Evolutionary conservation across 352 stramenopile species (phyloP).

Genomic region (Peronospora tabacina): DNA sequence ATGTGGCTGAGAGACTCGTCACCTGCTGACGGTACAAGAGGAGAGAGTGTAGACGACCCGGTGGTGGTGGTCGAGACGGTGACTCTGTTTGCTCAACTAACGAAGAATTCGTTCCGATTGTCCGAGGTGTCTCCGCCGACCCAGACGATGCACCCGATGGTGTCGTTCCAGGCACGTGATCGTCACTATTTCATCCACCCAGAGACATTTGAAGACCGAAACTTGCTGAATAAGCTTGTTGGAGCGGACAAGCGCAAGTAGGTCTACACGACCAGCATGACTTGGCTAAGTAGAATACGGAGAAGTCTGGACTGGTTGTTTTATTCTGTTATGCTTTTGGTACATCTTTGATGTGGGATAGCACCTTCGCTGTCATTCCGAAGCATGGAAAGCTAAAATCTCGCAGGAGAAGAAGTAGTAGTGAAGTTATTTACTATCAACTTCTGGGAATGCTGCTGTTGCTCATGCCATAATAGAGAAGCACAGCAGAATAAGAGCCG

Average conservation of each 20-base stretch:
- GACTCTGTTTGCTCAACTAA: slow-evolving; percentile 56
- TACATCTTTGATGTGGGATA: slow-evolving; percentile 75
- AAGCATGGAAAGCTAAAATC: slow-evolving; percentile 16
- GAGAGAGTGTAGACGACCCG: slow-evolving; percentile 19
- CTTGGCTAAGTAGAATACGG: neutral
- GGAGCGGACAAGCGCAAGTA: slow-evolving; percentile 20
- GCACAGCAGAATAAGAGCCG: no score
- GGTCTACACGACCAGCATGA: neutral
- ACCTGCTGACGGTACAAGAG: neutral
- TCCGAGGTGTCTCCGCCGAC: slow-evolving; percentile 46
- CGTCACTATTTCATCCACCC: slow-evolving; percentile 78
- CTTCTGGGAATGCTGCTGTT: slow-evolving; percentile 31
- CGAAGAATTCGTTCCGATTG: slow-evolving; percentile 47
- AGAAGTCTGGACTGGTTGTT: neutral
- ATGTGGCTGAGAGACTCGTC: slow-evolving; percentile 50
- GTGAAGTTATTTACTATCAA: no score
- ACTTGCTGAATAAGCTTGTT: slow-evolving; percentile 47
- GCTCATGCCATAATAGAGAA: slow-evolving; percentile 8
- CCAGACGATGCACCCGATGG: slow-evolving; percentile 77
- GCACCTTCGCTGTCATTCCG: slow-evolving; percentile 46
- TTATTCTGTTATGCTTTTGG: neutral
- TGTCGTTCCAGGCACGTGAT: slow-evolving; percentile 62
- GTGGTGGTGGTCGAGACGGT: slow-evolving; percentile 62
- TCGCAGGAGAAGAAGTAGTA: slow-evolving; percentile 1
- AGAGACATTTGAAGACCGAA: slow-evolving; percentile 52